Evolutionary conservation across 768 basidiomycete species (phyloP), one percentile per base, ranked within the genome.

Genomic region (Boletus fagicola): DNA sequence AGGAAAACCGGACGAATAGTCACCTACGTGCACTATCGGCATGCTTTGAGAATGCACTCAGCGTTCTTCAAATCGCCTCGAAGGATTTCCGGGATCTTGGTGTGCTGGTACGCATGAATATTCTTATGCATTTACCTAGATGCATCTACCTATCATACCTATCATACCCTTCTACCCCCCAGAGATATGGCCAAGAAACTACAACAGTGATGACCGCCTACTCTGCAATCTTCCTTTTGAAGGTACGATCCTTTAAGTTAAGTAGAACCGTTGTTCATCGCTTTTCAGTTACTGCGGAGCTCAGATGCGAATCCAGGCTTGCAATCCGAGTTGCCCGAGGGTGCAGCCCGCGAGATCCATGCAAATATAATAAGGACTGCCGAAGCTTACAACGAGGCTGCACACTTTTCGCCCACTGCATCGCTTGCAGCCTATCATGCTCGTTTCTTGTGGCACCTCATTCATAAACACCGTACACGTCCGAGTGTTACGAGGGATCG

Each of bases 201-300:
- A 83, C 91, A 58, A 86, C 87, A 9, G 83, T 88, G 46, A 93
- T 93, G 91, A 88, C 88, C 20, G 92, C 90, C 26, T 93, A 93
- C 65, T 84, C 88, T 47, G 90, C 91, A 20, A 84, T 93, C 38
- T 87, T 91, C 67, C 74, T 94, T 60, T 75, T 93, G 62, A 86
- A 80, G 79, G 92, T 88, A 67, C 51, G 54, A 24, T 28, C 12
- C 72, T 62, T n/a, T 35, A 22, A 9, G n/a, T 35, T 35, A 35
- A 42, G 28, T 24, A 12, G 49, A 33, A 26, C 39, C 3, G 31
- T 30, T n/a, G 31, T 53, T 64, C 49, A 64, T 30, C 44, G 38
- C 20, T 52, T 18, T 20, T 39, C 50, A 91, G 91, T 81, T 93
- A 50, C 77, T 92, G 39, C 86, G 90, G 38, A 84, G 80, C 58